Evolutionary conservation across 768 basidiomycete genomes (phyloP).

Genomic region (Chiua virens): DNA sequence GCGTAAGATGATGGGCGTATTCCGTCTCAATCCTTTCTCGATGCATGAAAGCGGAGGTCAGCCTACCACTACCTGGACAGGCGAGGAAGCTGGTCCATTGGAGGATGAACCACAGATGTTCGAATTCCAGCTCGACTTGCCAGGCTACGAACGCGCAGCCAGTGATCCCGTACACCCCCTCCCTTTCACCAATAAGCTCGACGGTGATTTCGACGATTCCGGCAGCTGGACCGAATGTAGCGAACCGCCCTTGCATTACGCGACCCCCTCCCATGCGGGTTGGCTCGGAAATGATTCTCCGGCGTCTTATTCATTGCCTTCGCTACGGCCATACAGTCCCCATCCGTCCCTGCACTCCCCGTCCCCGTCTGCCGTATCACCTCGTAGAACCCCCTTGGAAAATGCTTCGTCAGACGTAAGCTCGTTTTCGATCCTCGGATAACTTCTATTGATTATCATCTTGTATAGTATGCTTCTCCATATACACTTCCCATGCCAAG

Average conservation of each 20-base stretch:
- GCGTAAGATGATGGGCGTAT: constrained; percentile 76
- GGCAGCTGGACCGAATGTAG: constrained; percentile 25
- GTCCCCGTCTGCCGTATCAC: constrained; percentile 23
- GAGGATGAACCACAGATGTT: constrained; percentile 60
- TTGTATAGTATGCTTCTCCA: constrained; percentile 17
- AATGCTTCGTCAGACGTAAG: constrained; percentile 27
- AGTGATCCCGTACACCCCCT: constrained; percentile 20
- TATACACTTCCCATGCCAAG: constrained; percentile 27
- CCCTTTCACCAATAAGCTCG: constrained; percentile 6
- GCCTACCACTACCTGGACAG: constrained; percentile 43
- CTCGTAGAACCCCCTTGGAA: constrained; percentile 28
- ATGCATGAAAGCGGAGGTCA: constrained; percentile 53
- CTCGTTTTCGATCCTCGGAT: not conserved
- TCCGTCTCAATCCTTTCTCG: constrained; percentile 75
- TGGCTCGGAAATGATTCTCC: constrained; percentile 32
- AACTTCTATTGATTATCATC: constrained; percentile 3
- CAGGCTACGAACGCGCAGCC: constrained; percentile 22
- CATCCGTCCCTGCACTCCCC: constrained; percentile 29
- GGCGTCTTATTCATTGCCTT: constrained; percentile 29
- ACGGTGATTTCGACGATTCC: constrained; percentile 19
- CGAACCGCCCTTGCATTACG: constrained; percentile 20
- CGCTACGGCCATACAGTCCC: constrained; percentile 29
- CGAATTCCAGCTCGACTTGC: constrained; percentile 60
- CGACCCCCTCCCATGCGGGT: constrained; percentile 20
- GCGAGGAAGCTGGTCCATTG: constrained; percentile 57